Evolutionary conservation across 768 basidiomycete species (phyloP).

Genomic region (Psilocybe azurescens): DNA sequence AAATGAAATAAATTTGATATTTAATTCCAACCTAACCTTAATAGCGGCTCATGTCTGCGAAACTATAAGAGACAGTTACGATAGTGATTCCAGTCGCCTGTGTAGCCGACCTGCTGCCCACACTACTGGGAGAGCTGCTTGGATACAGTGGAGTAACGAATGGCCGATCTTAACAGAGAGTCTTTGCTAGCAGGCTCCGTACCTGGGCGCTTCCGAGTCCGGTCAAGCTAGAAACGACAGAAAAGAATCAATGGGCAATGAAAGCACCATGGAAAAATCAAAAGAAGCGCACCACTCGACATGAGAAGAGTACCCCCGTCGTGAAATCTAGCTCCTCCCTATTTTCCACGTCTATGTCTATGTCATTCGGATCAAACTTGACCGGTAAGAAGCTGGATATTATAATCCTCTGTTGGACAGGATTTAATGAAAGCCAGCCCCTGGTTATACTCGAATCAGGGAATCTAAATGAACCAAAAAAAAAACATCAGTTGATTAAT

Average conservation of each 20-base stretch:
- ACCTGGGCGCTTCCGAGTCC: not conserved
- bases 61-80: not conserved
- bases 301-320: not conserved
- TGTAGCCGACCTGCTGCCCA: not conserved
- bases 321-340: not conserved
- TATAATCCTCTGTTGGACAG: not conserved
- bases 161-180: not conserved
- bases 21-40: no score
- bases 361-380: not conserved
- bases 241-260: not conserved
- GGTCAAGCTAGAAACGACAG: not conserved
- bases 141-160: not conserved
- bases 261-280: no score
- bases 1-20: not conserved
- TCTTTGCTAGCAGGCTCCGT: no score
- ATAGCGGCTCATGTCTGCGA: not conserved
- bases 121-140: not conserved
- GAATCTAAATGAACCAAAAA: not conserved
- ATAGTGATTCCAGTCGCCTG: no score
- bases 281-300: not conserved
- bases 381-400: not conserved
- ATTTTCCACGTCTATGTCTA: not conserved
- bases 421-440: not conserved
- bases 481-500: not conserved
- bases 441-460: not conserved